Base-by-base conservation (phyloP, 495 filamentous ascomycete species). In the Parmelia sp. region DNA sequence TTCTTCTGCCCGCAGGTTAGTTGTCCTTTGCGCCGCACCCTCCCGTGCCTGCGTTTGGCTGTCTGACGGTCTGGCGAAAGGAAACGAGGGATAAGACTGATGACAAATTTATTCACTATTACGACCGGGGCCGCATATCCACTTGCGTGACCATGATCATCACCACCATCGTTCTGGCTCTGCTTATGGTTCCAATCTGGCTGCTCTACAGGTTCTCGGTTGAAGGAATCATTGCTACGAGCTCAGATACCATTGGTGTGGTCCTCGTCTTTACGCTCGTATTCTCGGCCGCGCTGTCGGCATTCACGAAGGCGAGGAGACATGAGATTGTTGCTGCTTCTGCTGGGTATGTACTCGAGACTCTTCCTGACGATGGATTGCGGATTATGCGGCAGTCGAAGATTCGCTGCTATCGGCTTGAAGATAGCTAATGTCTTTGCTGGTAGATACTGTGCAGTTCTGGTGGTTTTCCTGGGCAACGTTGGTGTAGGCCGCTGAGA, bases 261-360 rank as follows among this genome's bases (percentile, higher is more conserved):
- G 60, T 78, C 9, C 58, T 74, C 23, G 63, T 72, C 0, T 76
- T 76, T 61, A 76, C 75, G 0, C 61, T 78, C 1, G 21, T 76
- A 2, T 80, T 79, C 59, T 71, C 68, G 6, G 74, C 71, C 0
- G 71, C 71, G 0, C 71, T 79, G 61, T 70, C 68, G 14, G 44
- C 68, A 0, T 56, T 78, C 19, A 80, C 77, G 1, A 77, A 72
- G 37, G 77, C 77, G 1, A 70, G 65, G 63, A 57, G 77, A 25
- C 75, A 78, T 59, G 77, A 80, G 62, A 69, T 80, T n/a, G 75
- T 80, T 62, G 77, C 75, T 17, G 76, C 76, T 9, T 71, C 70
- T 45, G 77, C 77, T n/a, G 77, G 71, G 60, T 79, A 71, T 66
- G 71, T 33, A 25, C 11, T 11, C 49, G 39, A 40, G 23, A 14